A percentile compares a stretch with the other conserved stretches of the same genome.
phyloP scores from a whole-genome alignment of 805 yeast genomes.

The Ogataea saltuana region DNA sequence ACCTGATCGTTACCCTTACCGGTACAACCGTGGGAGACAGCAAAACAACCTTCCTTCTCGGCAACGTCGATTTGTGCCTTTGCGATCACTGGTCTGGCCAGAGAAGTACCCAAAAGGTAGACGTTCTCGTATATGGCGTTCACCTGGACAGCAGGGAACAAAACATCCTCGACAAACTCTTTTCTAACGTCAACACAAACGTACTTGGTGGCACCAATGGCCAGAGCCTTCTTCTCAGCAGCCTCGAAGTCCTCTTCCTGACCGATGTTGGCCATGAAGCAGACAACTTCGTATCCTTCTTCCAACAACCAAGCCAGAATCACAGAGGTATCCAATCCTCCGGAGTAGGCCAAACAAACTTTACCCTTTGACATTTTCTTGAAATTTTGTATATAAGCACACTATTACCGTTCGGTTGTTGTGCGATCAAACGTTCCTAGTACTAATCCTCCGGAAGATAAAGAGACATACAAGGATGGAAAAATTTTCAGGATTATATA shows the following conservation, averaged over 20 bases:
- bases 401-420: background rate
- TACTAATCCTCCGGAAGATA: background rate
- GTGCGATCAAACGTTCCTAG: background rate
- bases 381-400: constrained; percentile 1
- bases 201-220: constrained; percentile 96
- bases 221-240: constrained; percentile 93
- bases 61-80: constrained; percentile 98
- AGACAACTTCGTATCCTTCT: constrained; percentile 96
- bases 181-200: constrained; percentile 93
- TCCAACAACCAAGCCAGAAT: constrained; percentile 98
- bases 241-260: constrained; percentile 99
- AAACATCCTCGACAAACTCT: constrained; percentile 89
- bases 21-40: constrained; percentile 98
- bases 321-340: constrained; percentile 97
- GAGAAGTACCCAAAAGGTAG: constrained; percentile 92
- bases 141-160: constrained; percentile 96
- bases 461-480: constrained; percentile 2
- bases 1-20: constrained; percentile 99
- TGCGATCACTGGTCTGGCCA: constrained; percentile 98
- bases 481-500: constrained; percentile 10
- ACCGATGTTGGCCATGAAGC: constrained; percentile 97
- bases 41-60: constrained; percentile 95
- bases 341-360: constrained; percentile 98
- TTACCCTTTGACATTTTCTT: constrained; percentile 89
- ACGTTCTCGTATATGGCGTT: constrained; percentile 98